Conservation (phyloP, 192 early-diverging fungal species). For the Coemansia sp. region DNA sequence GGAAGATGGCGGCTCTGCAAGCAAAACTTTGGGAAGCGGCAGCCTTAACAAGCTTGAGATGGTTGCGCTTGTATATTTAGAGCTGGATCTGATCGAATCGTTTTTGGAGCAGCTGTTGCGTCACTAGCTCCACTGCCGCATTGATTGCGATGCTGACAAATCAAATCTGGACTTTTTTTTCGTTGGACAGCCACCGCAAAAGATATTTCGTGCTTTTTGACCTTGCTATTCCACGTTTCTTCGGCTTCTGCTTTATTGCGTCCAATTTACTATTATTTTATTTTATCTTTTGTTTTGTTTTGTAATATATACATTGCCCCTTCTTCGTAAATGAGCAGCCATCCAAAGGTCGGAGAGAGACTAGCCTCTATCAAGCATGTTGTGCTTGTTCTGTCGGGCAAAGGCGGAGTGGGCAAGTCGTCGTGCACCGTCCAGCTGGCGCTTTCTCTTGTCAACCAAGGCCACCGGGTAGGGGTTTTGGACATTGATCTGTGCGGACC, state of each 20-base stretch:
- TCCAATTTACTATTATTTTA: neutral
- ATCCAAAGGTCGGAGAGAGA: slow-evolving; percentile 40
- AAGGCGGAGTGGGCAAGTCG: slow-evolving; percentile 98
- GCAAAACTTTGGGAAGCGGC: neutral
- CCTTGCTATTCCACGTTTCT: too few species aligned
- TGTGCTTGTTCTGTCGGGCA: slow-evolving; percentile 94
- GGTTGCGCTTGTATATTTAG: slow-evolving; percentile 15
- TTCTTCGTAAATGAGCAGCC: slow-evolving; percentile 35
- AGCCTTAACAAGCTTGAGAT: neutral
- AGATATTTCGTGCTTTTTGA: too few species aligned
- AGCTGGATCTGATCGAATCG: slow-evolving; percentile 31
- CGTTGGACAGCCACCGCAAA: too few species aligned
- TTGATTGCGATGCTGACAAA: neutral
- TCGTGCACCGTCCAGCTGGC: slow-evolving; percentile 91
- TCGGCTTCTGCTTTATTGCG: slow-evolving; percentile 2
- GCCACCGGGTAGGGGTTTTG: slow-evolving; percentile 81
- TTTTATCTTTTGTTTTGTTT: slow-evolving; percentile 1
- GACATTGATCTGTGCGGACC: slow-evolving; percentile 99
- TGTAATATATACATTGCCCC: neutral
- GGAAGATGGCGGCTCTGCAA: neutral
- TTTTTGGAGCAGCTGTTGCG: neutral
- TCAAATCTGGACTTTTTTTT: too few species aligned
- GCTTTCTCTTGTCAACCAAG: slow-evolving; percentile 61
- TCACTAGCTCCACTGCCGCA: neutral
- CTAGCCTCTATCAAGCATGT: slow-evolving; percentile 74